A percentile compares a stretch with the other conserved stretches of the same genome.
These are phyloP conservation scores for Phaeosphaeria sp. DNA, from an alignment of 2,329 filamentous ascomycete genomes.

Conservation along the genomic window DNA sequence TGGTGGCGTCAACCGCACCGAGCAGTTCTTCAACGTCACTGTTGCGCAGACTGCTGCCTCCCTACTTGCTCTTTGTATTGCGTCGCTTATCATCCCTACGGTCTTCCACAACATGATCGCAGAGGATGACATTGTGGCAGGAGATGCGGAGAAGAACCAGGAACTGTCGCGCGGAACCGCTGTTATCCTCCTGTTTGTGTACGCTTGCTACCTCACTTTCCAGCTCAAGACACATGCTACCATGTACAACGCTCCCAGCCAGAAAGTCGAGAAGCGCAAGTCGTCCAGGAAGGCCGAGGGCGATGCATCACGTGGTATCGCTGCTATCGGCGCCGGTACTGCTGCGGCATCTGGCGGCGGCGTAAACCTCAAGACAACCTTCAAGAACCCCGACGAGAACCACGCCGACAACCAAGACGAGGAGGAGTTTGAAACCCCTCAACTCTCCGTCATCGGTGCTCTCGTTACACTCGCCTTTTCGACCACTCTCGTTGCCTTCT, in stretches of 20 bases:
- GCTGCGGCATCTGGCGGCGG: slow-evolving; percentile 59
- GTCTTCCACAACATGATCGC: slow-evolving; percentile 64
- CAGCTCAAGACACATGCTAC: slow-evolving; percentile 85
- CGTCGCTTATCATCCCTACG: slow-evolving; percentile 69
- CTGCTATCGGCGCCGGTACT: slow-evolving; percentile 60
- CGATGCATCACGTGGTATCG: slow-evolving; percentile 58
- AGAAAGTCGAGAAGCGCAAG: slow-evolving; percentile 79
- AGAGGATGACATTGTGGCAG: slow-evolving; percentile 66
- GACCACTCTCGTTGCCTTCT: slow-evolving; percentile 71
- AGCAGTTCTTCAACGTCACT: slow-evolving; percentile 91
- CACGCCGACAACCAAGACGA: slow-evolving; percentile 56
- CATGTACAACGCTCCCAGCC: slow-evolving; percentile 80
- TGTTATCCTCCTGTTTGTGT: slow-evolving; percentile 84
- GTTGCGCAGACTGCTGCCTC: slow-evolving; percentile 90
- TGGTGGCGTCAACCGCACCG: slow-evolving; percentile 78
- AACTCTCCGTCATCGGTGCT: slow-evolving; percentile 75
- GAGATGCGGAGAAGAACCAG: slow-evolving; percentile 55
- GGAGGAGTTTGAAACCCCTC: slow-evolving; percentile 77
- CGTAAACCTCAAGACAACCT: slow-evolving; percentile 56
- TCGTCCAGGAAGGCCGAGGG: slow-evolving; percentile 78
- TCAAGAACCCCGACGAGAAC: slow-evolving; percentile 48
- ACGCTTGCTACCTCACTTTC: slow-evolving; percentile 85
- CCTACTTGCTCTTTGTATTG: too few species aligned
- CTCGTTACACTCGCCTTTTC: slow-evolving; percentile 73
- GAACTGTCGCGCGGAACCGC: slow-evolving; percentile 72